Evolutionary conservation across 1,139 yeast species (phyloP).

Genomic region (Candida anutae): DNA sequence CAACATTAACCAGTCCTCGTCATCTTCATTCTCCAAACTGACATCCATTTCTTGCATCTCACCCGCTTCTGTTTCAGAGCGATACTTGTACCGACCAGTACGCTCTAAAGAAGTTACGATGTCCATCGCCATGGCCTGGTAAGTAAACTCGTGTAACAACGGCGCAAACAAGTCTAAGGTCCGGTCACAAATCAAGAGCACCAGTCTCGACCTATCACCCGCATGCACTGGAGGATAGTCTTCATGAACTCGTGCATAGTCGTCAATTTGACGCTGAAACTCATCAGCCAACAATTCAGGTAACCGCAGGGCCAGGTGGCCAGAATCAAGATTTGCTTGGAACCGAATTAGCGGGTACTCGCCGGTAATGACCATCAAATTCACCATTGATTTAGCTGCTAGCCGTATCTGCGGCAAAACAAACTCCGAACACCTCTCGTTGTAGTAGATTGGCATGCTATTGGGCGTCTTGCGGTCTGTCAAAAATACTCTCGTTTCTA

Average conservation of each 20-base stretch:
- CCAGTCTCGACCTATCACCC: constrained; percentile 58
- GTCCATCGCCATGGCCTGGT: constrained; percentile 91
- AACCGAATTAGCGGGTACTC: constrained; percentile 85
- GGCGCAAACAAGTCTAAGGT: constrained; percentile 81
- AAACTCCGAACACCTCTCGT: constrained; percentile 54
- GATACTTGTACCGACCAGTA: constrained; percentile 51
- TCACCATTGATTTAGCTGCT: constrained; percentile 59
- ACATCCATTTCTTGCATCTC: constrained; percentile 33
- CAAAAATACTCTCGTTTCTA: constrained; percentile 34
- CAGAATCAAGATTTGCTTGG: constrained; percentile 44
- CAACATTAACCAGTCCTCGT: constrained; percentile 66
- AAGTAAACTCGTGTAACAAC: constrained; percentile 82
- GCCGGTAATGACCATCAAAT: constrained; percentile 69
- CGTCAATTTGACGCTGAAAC: constrained; percentile 66
- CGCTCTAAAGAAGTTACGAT: constrained; percentile 42
- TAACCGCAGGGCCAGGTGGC: constrained; percentile 50
- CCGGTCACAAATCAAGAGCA: constrained; percentile 73
- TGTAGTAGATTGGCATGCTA: constrained; percentile 70
- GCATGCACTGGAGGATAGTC: constrained; percentile 56
- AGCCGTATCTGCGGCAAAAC: constrained; percentile 50
- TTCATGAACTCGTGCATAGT: constrained; percentile 60
- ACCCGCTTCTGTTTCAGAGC: constrained; percentile 57
- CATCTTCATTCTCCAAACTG: constrained; percentile 50
- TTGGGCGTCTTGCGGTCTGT: constrained; percentile 33
- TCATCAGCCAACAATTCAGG: constrained; percentile 69